These are phyloP conservation scores for Boletus semigastroideus DNA, from an alignment of 1,284 basidiomycete species.

Conservation along the genomic window DNA sequence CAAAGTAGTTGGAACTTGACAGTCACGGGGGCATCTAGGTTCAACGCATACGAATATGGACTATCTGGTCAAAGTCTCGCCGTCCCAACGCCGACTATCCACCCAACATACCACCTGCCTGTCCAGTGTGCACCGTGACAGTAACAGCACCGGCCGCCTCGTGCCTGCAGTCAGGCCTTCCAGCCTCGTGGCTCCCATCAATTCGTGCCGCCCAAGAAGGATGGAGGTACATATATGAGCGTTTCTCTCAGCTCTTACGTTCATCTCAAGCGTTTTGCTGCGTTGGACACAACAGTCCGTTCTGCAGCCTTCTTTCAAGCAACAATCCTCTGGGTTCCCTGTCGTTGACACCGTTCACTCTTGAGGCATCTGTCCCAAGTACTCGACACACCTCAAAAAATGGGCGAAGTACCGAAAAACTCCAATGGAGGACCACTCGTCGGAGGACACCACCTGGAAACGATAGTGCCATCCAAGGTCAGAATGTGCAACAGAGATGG, in stretches of 20 bases:
- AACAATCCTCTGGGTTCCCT: not conserved
- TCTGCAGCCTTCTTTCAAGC: not conserved
- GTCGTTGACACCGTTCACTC: not conserved
- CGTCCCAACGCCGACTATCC: too few species aligned
- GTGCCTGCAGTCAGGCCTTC: not conserved
- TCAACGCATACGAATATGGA: too few species aligned
- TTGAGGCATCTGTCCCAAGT: not conserved
- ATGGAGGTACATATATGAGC: slow-evolving; percentile 1
- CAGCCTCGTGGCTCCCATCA: slow-evolving; percentile 9
- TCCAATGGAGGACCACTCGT: not conserved
- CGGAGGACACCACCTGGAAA: slow-evolving; percentile 5
- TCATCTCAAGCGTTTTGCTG: not conserved
- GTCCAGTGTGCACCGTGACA: too few species aligned
- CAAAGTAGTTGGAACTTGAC: too few species aligned
- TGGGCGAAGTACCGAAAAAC: slow-evolving; percentile 2
- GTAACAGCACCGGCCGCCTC: not conserved
- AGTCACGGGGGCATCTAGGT: too few species aligned
- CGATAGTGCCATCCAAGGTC: slow-evolving; percentile 19
- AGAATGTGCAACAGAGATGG: not conserved
- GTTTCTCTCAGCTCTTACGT: not conserved
- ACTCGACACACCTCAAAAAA: slow-evolving; percentile 4
- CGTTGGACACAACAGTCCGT: not conserved
- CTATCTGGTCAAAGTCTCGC: too few species aligned
- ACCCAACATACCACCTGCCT: too few species aligned
- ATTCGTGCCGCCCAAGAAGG: not conserved